A percentile compares a stretch with the other conserved stretches of the same genome.
Evolutionary conservation across 2,329 filamentous ascomycete species (phyloP).

Genomic region (Trichoderma sp.): DNA sequence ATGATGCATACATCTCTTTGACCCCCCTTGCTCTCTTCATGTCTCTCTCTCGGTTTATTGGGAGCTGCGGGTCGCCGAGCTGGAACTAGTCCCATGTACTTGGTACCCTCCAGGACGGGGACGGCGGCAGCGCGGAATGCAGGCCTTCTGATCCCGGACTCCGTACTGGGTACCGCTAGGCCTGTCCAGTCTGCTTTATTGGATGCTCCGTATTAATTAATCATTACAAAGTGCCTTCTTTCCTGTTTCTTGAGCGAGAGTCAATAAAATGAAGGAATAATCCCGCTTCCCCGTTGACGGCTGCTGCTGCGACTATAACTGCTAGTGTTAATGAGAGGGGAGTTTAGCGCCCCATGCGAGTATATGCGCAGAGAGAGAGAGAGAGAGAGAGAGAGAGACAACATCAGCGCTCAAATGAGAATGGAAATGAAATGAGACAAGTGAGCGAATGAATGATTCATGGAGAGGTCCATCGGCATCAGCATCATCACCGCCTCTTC

Average conservation of each 20-base stretch:
- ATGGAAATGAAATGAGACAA: not conserved
- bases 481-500: slow-evolving; percentile 15
- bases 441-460: not conserved
- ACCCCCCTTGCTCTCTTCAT: slow-evolving; percentile 11
- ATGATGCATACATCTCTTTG: not conserved
- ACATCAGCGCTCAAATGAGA: not conserved
- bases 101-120: not conserved
- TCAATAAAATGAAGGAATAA: slow-evolving; percentile 9
- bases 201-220: not conserved
- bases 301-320: no score
- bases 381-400: not conserved
- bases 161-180: slow-evolving; percentile 15
- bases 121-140: slow-evolving; percentile 11
- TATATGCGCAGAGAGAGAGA: not conserved
- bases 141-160: not conserved
- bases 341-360: not conserved
- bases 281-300: slow-evolving; percentile 3
- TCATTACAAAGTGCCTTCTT: not conserved
- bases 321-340: slow-evolving; percentile 5
- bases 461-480: not conserved
- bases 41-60: slow-evolving; percentile 1
- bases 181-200: not conserved
- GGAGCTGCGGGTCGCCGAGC: slow-evolving; percentile 10
- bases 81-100: slow-evolving; percentile 18
- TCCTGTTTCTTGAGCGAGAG: not conserved